Conservation (phyloP, 2,329 filamentous ascomycete genomes). For the Alternaria longipes region DNA sequence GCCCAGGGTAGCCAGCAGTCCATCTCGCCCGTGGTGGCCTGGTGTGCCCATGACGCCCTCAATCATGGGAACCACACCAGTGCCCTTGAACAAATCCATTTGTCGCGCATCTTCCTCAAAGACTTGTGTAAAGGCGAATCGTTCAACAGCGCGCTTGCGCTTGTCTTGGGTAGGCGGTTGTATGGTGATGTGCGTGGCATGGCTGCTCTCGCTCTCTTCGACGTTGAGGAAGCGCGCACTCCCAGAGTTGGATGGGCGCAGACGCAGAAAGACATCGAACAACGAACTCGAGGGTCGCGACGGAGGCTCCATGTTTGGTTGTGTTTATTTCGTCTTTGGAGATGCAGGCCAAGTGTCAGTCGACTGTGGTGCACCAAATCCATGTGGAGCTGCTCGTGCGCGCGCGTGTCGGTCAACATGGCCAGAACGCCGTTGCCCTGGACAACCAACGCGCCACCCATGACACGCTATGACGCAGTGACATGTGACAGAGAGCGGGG, state of each 20-base stretch:
- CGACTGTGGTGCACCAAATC: slow-evolving; percentile 15
- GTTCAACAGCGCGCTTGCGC: slow-evolving; percentile 86
- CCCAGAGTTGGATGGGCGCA: slow-evolving; percentile 61
- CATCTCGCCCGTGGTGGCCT: slow-evolving; percentile 84
- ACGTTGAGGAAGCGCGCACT: slow-evolving; percentile 76
- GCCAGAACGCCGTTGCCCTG: slow-evolving; percentile 20
- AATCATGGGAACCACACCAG: slow-evolving; percentile 76
- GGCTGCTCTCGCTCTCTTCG: slow-evolving; percentile 60
- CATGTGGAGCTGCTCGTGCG: slow-evolving; percentile 14
- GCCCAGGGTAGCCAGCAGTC: slow-evolving; percentile 87
- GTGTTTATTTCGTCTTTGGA: slow-evolving; percentile 7
- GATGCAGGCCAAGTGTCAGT: slow-evolving; percentile 11
- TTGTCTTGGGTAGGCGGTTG: slow-evolving; percentile 77
- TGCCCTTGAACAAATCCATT: slow-evolving; percentile 84
- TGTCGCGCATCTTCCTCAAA: slow-evolving; percentile 89
- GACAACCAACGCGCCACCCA: slow-evolving; percentile 19
- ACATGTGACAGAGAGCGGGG: slow-evolving; percentile 4
- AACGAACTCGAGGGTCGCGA: slow-evolving; percentile 61
- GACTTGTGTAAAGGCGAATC: slow-evolving; percentile 92
- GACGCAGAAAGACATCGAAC: slow-evolving; percentile 90
- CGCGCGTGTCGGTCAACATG: slow-evolving; percentile 26
- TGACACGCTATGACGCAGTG: slow-evolving; percentile 3
- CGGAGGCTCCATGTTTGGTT: slow-evolving; percentile 49
- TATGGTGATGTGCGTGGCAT: slow-evolving; percentile 62
- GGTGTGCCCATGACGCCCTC: slow-evolving; percentile 80